These are phyloP conservation scores for Speleostelium caveatum DNA, from an alignment of 78 protist genomes.

Conservation along the genomic window DNA sequence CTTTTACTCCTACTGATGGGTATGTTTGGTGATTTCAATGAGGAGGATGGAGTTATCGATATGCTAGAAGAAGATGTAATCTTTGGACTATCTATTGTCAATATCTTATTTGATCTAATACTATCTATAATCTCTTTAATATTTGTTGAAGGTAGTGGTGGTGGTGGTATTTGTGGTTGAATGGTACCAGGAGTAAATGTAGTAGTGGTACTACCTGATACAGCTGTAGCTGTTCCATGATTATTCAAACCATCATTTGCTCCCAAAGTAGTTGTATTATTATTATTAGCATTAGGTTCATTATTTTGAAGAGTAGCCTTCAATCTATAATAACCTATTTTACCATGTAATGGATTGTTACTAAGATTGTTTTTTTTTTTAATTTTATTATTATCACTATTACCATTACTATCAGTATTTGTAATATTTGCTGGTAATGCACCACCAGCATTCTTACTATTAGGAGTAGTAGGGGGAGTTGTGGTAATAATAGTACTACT, in stretches of 20 bases:
- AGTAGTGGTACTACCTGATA: too few relatives aligned
- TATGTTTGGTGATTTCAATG: background rate
- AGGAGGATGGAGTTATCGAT: background rate
- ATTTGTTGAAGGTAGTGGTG: too few relatives aligned
- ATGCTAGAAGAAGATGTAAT: background rate
- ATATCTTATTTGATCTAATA: background rate
- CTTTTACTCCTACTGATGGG: background rate
- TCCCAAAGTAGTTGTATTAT: background rate
- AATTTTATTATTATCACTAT: background rate
- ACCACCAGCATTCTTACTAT: background rate
- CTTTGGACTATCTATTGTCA: slow-evolving; percentile 39
- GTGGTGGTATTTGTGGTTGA: too few relatives aligned
- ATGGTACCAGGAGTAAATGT: too few relatives aligned
- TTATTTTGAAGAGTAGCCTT: too few relatives aligned
- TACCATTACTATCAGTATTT: too few relatives aligned
- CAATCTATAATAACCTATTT: too few relatives aligned
- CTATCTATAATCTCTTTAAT: background rate
- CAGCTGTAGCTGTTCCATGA: background rate
- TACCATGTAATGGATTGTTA: background rate
- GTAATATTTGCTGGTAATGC: background rate
- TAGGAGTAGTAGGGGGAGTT: background rate
- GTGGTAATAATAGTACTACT: background rate
- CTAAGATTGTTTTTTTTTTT: background rate
- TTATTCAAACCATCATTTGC: background rate
- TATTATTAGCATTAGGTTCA: background rate